Base-by-base conservation (phyloP, 2,329 filamentous ascomycete species). In the Epichloe sylvatica region DNA sequence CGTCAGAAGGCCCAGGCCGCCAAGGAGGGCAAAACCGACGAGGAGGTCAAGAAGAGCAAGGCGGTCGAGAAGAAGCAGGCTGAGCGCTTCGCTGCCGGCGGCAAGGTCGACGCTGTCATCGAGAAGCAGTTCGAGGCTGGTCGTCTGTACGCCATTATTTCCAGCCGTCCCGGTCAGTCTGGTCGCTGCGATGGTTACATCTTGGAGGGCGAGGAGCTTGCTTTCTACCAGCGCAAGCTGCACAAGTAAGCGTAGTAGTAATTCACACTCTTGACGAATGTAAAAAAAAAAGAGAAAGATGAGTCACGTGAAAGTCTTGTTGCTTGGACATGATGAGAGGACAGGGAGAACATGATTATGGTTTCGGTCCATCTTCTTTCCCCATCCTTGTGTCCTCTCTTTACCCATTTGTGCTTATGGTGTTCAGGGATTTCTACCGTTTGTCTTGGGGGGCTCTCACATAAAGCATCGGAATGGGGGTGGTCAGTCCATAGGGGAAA, bases 71-170 rank as follows among this genome's bases (percentile, higher is more conserved):
- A 87, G 80, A 98, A 98, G 88, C 90, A 96, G 78, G 82, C 86
- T 58, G 85, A 80, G 62, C 86, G 92, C 70, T 83, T 83, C 72
- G 81, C 85, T 69, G 78, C 80, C 64, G 67, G 74, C 62, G 91
- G 91, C 77, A 98, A 98, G 86, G 87, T 96, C 66, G 92, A 98
- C 75, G 57, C 74, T 60, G 80, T 87, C 59, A 72, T 98, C 59
- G 92, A 98, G 87, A 90, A 86, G 78, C 92, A 98, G 78, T 98
- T 98, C 77, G 92, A 97, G 84, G 91, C 92, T 62, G 90, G 91
- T 81, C 91, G 94, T 75, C 77, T 98, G 63, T 96, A 84, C 75
- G 92, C 92, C 65, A 86, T 96, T 62, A 76, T 98, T 65, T 80
- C 91, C 64, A 92, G 85, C 71, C 82, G 92, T 67, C 92, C 92